Percentiles rank a stretch among this genome's conserved stretches.
Conservation (phyloP, 2,329 filamentous ascomycete genomes). For the Penicillium sp. region DNA sequence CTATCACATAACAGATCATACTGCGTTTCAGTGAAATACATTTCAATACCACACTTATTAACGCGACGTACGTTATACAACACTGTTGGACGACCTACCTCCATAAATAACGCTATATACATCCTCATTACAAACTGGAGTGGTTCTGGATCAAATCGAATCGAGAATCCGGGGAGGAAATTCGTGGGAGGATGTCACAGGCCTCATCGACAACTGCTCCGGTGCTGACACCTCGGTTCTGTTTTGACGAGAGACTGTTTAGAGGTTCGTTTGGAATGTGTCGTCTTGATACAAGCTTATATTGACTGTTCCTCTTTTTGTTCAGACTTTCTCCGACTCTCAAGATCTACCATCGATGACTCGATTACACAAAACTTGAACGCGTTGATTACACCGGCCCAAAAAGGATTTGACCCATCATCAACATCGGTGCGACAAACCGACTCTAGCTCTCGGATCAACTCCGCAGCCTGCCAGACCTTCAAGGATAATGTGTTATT, state of each 20-base stretch:
- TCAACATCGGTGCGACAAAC: constrained; percentile 68
- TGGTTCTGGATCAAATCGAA: constrained; percentile 40
- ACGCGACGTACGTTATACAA: neutral
- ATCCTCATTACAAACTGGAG: constrained; percentile 38
- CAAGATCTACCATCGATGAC: constrained; percentile 83
- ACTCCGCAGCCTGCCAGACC: constrained; percentile 60
- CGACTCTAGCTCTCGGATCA: constrained; percentile 55
- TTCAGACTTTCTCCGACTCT: constrained; percentile 85
- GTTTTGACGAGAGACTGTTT: constrained; percentile 68
- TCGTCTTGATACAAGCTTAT: constrained; percentile 2
- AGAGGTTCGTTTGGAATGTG: constrained; percentile 55
- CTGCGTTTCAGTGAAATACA: neutral
- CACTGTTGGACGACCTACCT: neutral
- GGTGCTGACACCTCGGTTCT: constrained; percentile 69
- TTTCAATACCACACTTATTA: neutral
- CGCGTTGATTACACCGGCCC: constrained; percentile 74
- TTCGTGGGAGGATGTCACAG: constrained; percentile 40
- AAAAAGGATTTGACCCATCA: constrained; percentile 70
- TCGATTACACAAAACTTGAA: constrained; percentile 92
- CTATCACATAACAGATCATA: neutral
- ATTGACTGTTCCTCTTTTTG: constrained; percentile 59
- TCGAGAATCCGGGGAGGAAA: constrained; percentile 23
- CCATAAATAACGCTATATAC: neutral
- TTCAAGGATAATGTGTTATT: constrained; percentile 82
- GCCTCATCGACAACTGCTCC: constrained; percentile 48